These are phyloP conservation scores for Leptographium procerum DNA, from an alignment of 2,329 filamentous ascomycete genomes.

Conservation along the genomic window DNA sequence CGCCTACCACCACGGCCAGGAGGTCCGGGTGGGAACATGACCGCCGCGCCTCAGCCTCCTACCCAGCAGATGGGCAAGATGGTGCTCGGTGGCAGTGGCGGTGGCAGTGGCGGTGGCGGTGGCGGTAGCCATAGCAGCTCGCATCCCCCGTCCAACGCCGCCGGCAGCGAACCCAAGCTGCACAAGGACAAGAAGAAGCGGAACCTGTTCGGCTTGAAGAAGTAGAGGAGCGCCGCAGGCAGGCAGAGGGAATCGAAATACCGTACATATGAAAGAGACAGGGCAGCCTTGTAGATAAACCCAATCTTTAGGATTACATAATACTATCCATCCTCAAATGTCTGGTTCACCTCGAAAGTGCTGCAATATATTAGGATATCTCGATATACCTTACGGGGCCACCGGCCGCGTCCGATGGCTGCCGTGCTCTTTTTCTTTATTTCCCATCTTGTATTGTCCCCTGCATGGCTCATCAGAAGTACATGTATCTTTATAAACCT, in stretches of 20 bases:
- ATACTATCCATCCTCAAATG: not conserved
- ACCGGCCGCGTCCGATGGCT: too few species aligned
- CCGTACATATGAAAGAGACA: not conserved
- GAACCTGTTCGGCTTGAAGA: conserved; percentile 23
- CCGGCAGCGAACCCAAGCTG: conserved; percentile 25
- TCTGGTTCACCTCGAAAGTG: not conserved
- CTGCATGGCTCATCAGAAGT: too few species aligned
- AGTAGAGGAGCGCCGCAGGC: conserved; percentile 15
- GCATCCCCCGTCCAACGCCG: conserved; percentile 9
- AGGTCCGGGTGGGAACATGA: conserved; percentile 10
- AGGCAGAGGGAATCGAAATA: too few species aligned
- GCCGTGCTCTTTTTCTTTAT: too few species aligned
- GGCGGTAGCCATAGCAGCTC: conserved; percentile 12
- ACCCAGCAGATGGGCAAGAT: conserved; percentile 45
- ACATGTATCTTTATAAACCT: too few species aligned
- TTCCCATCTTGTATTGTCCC: not conserved
- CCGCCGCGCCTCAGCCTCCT: conserved; percentile 27
- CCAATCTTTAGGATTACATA: not conserved
- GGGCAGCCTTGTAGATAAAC: not conserved
- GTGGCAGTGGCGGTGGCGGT: too few species aligned
- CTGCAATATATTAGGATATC: too few species aligned
- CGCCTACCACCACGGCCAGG: not conserved
- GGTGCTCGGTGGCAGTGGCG: conserved; percentile 28
- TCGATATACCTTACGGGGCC: too few species aligned
- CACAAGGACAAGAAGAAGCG: conserved; percentile 29